These are phyloP conservation scores for Cryptococcus sp. DNA, from an alignment of 1,284 basidiomycete species.

Conservation along the genomic window DNA sequence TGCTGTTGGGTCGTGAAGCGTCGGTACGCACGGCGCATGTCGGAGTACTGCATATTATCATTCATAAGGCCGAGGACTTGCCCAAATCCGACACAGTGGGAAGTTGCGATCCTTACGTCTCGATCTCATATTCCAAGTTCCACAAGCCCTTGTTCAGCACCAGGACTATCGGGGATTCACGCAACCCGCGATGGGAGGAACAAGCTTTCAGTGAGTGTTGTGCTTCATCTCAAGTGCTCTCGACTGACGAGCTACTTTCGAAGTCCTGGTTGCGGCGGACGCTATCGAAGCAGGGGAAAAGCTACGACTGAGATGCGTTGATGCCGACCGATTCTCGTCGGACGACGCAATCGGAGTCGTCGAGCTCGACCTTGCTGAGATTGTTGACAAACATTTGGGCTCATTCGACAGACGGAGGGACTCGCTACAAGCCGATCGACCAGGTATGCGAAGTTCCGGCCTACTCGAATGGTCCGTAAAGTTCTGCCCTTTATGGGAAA, in stretches of 20 bases:
- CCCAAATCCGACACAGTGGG: slow-evolving; percentile 49
- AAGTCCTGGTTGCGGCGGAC: slow-evolving; percentile 45
- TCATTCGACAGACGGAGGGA: slow-evolving; percentile 36
- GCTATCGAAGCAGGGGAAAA: slow-evolving; percentile 50
- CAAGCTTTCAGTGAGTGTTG: slow-evolving; percentile 41
- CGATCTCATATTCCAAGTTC: slow-evolving; percentile 47
- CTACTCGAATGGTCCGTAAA: slow-evolving; percentile 45
- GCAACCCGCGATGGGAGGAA: slow-evolving; percentile 52
- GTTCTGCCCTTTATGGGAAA: slow-evolving; percentile 50
- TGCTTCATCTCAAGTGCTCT: background rate
- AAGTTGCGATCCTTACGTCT: slow-evolving; percentile 51
- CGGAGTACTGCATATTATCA: slow-evolving; percentile 49
- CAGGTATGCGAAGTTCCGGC: slow-evolving; percentile 44
- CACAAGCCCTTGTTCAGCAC: slow-evolving; percentile 52
- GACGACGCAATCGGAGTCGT: slow-evolving; percentile 55
- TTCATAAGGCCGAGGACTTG: slow-evolving; percentile 45
- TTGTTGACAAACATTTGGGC: slow-evolving; percentile 39
- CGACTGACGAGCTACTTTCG: slow-evolving; percentile 5
- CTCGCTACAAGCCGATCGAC: slow-evolving; percentile 30
- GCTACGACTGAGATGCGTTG: slow-evolving; percentile 48
- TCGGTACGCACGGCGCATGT: slow-evolving; percentile 42
- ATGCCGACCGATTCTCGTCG: slow-evolving; percentile 54
- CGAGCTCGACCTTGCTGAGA: slow-evolving; percentile 50
- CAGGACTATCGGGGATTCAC: slow-evolving; percentile 46
- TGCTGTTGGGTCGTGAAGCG: slow-evolving; percentile 48